phyloP scores from a whole-genome alignment of 225 moss, liverwort and hornwort genomes.

The Lunularia cruciata region DNA sequence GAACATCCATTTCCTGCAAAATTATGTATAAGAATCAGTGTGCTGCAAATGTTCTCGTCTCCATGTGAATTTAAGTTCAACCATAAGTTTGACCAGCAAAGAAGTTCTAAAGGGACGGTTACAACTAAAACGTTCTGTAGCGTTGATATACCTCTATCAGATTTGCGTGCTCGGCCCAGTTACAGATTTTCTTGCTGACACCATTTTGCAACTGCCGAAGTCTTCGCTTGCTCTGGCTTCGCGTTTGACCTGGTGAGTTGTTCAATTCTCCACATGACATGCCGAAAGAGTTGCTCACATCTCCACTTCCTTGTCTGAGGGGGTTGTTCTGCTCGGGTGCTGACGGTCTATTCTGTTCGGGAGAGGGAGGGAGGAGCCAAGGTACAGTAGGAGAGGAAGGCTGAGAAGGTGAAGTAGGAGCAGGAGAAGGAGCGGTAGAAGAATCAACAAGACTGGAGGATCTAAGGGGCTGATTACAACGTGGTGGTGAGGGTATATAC shows the following conservation, averaged over 20 bases:
- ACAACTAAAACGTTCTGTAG: too few relatives aligned
- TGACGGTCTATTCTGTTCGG: background rate
- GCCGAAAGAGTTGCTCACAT: too few relatives aligned
- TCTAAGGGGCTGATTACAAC: too few relatives aligned
- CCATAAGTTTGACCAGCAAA: too few relatives aligned
- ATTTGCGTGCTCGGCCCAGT: background rate
- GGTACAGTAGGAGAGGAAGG: background rate
- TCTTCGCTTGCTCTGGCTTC: conserved; percentile 16
- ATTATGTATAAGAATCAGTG: background rate
- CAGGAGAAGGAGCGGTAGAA: too few relatives aligned
- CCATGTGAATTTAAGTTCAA: too few relatives aligned
- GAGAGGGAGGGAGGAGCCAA: background rate
- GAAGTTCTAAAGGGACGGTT: too few relatives aligned
- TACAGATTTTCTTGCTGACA: conserved; percentile 9
- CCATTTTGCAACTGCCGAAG: conserved; percentile 7
- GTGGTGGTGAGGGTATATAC: too few relatives aligned
- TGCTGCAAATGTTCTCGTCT: background rate
- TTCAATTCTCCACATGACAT: too few relatives aligned
- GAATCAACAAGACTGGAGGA: too few relatives aligned
- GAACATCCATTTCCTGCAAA: background rate
- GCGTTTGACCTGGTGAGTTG: conserved; percentile 11
- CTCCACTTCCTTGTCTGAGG: background rate
- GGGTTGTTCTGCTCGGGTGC: too few relatives aligned
- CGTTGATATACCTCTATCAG: background rate
- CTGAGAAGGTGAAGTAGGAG: background rate